Base-by-base conservation (phyloP, 306 rosid species). In the Acacia acuminata region DNA sequence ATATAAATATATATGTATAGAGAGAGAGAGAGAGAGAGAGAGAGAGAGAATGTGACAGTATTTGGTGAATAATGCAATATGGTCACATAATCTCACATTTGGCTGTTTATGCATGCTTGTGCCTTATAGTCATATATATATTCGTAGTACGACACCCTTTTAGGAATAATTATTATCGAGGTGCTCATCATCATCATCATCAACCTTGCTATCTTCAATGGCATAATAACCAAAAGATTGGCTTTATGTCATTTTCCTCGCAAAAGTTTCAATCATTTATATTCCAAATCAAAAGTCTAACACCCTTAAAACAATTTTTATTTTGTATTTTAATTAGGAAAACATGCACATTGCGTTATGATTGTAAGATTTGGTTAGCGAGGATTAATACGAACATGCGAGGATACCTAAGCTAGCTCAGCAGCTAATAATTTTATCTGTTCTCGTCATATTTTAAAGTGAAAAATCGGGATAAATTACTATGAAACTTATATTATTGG, bases 71-170 rank as follows among this genome's bases (percentile, higher is more conserved):
- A 43, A 70, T 40, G 38, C 38, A 24, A 44, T 71, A 22, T 44
- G 17, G 55, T 16, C 73, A 71, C 76, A 71, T 45, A 44, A 71
- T 71, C 76, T 71, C 76, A 44, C 76, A 45, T 22, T 71, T 44
- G 76, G 76, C 76, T 24, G 76, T 71, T 71, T 71, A 71, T 44
- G 76, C 32, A 71, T 40, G 34, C 50, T 34, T 67, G 12, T 56
- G 30, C 64, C 16, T 4, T 70, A 53, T 53, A 53, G 19, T 4
- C 9, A 53, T 53, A 19, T 19, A 53, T 53, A 51, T 51, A 53
- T n/a, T 24, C 55, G 76, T 71, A 24, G 92, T 91, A 89, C 94
- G 90, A 91, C 85, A 82, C 75, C 81, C 89, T 91, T 92, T 92
- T 88, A 70, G 85, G 87, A 74, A 82, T 83, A 75, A 86, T 88